Evolutionary conservation across 139 green algal species (phyloP).

Genomic region (Picochlorum sp.): DNA sequence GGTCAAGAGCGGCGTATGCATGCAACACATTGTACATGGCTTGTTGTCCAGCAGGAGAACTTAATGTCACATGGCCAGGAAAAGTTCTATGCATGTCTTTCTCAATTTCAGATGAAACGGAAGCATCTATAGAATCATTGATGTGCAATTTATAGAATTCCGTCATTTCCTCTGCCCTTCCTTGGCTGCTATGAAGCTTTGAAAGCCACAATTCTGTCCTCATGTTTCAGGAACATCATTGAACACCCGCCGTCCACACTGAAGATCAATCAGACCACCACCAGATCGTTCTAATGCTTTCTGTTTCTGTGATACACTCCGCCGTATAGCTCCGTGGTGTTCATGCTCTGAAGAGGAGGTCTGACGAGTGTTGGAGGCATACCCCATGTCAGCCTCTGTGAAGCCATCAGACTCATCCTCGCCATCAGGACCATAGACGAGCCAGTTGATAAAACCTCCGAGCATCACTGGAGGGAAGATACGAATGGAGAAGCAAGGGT

Average conservation of each 20-base stretch:
- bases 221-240: slow-evolving; percentile 24
- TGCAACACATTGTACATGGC: slow-evolving; percentile 50
- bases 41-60: slow-evolving; percentile 31
- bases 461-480: not conserved
- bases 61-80: slow-evolving; percentile 34
- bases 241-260: slow-evolving; percentile 14
- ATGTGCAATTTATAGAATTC: not conserved
- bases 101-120: slow-evolving; percentile 58
- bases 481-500: no score
- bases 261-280: slow-evolving; percentile 10
- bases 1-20: slow-evolving; percentile 65
- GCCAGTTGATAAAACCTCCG: not conserved
- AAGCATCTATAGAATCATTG: slow-evolving; percentile 4
- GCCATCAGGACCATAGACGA: not conserved
- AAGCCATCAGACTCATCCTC: slow-evolving; percentile 1
- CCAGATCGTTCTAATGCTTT: not conserved
- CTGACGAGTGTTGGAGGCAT: not conserved
- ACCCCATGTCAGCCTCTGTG: not conserved
- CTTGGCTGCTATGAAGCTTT: slow-evolving; percentile 21
- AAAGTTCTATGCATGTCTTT: slow-evolving; percentile 74
- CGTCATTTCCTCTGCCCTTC: not conserved
- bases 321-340: no score
- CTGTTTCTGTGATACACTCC: not conserved
- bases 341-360: no score
- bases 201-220: slow-evolving; percentile 32